Evolutionary conservation across 1,284 basidiomycete genomes (phyloP).

Genomic region (Trichosporon sp.): DNA sequence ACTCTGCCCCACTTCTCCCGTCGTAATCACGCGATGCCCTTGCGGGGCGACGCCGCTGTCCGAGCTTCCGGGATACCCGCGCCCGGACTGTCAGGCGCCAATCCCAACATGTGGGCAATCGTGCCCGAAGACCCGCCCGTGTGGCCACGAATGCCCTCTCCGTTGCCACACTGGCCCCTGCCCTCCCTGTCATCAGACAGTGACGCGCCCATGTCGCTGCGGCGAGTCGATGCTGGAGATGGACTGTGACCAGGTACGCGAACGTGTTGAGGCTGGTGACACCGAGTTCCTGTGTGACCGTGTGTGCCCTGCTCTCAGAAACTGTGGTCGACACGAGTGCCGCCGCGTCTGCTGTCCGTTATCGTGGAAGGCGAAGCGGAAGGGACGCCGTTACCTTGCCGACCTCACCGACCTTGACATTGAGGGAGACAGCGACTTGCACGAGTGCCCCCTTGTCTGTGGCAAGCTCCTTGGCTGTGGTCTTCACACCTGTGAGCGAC

Average conservation of each 20-base stretch:
- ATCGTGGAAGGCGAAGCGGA: conserved; percentile 67
- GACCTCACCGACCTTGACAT: conserved; percentile 29
- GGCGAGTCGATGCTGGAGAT: conserved; percentile 67
- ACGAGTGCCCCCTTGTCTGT: conserved; percentile 77
- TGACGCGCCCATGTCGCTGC: conserved; percentile 77
- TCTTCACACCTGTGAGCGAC: conserved; percentile 70
- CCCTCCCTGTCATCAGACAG: conserved; percentile 69
- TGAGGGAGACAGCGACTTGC: conserved; percentile 60
- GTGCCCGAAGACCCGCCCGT: conserved; percentile 69
- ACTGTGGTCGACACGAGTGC: conserved; percentile 81
- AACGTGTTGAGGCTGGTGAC: conserved; percentile 52
- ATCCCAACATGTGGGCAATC: conserved; percentile 74
- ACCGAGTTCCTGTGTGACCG: conserved; percentile 73
- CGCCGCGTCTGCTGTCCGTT: conserved; percentile 81
- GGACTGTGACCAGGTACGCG: conserved; percentile 55
- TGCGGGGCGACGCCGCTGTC: conserved; percentile 70
- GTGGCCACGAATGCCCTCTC: conserved; percentile 71
- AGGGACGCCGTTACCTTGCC: conserved; percentile 59
- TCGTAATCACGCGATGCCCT: conserved; percentile 70
- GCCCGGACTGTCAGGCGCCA: conserved; percentile 68
- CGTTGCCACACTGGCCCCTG: conserved; percentile 62
- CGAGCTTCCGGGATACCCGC: conserved; percentile 55
- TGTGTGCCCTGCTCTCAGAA: conserved; percentile 70
- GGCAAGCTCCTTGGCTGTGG: conserved; percentile 73
- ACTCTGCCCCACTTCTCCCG: conserved; percentile 73